A percentile compares a stretch with the other conserved stretches of the same genome.
Conservation (phyloP, 495 filamentous ascomycete species). For the Daldinia bambusicola region DNA sequence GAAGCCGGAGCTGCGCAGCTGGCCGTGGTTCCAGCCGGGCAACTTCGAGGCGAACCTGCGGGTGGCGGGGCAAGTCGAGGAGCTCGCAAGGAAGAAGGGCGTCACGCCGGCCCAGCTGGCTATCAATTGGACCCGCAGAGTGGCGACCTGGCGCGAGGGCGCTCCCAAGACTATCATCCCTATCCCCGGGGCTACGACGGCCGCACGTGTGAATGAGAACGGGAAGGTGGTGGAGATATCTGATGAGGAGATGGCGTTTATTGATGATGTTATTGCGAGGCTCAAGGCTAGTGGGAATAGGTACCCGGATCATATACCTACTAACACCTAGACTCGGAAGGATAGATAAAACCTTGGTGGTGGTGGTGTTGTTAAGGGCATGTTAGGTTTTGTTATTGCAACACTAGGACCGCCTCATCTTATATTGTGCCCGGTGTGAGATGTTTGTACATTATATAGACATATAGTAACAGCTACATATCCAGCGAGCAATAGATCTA, state of each 20-base stretch:
- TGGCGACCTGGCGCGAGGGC: constrained; percentile 60
- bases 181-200: constrained; percentile 77
- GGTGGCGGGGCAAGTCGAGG: constrained; percentile 72
- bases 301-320: constrained; percentile 50
- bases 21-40: constrained; percentile 74
- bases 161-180: constrained; percentile 76
- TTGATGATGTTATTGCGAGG: constrained; percentile 57
- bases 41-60: constrained; percentile 78
- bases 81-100: constrained; percentile 74
- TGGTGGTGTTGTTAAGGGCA: not conserved
- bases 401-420: not conserved
- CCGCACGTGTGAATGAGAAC: constrained; percentile 63
- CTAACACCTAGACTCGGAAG: constrained; percentile 46
- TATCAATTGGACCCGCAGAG: constrained; percentile 71
- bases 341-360: not conserved
- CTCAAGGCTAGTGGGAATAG: constrained; percentile 56
- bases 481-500: constrained; percentile 4
- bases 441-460: not conserved
- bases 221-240: constrained; percentile 54
- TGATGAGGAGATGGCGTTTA: constrained; percentile 61
- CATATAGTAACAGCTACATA: not conserved
- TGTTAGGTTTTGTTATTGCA: not conserved
- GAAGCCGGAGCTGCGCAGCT: constrained; percentile 51
- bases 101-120: constrained; percentile 81
- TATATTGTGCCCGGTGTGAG: not conserved